phyloP scores from a whole-genome alignment of 257 asterid genomes.

The Lantana camara region DNA sequence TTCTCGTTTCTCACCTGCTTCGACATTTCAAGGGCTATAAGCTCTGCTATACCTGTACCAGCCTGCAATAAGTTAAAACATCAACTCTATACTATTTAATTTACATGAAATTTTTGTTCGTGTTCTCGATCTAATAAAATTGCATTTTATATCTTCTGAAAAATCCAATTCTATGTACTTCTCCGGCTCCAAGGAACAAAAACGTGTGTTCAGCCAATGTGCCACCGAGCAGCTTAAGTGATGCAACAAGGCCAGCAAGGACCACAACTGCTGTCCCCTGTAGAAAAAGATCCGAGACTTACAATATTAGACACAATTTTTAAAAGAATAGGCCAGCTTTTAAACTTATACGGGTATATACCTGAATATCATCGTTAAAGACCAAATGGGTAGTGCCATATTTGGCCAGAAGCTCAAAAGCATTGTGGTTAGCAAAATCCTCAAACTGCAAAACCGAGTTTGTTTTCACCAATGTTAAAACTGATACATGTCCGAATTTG shows the following conservation, averaged over 20 bases:
- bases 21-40: constrained; percentile 66
- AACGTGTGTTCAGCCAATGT: constrained; percentile 85
- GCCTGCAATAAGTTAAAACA: constrained; percentile 44
- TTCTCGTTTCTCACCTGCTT: constrained; percentile 46
- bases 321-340: not conserved
- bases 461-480: constrained; percentile 15
- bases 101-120: too few species aligned
- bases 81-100: too few species aligned
- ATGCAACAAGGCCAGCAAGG: constrained; percentile 89
- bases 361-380: constrained; percentile 96
- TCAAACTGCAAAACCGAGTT: constrained; percentile 57
- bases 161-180: constrained; percentile 43
- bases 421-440: constrained; percentile 97
- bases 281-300: constrained; percentile 24
- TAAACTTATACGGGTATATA: constrained; percentile 20
- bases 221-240: constrained; percentile 86
- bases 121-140: too few species aligned
- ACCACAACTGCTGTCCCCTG: constrained; percentile 98
- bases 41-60: constrained; percentile 74
- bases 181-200: constrained; percentile 99
- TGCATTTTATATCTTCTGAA: too few species aligned
- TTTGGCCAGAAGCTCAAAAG: constrained; percentile 89
- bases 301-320: not conserved
- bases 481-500: not conserved
- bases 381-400: constrained; percentile 90